phyloP scores from a whole-genome alignment of 139 green algal species.

The Tetraselmis chui region DNA sequence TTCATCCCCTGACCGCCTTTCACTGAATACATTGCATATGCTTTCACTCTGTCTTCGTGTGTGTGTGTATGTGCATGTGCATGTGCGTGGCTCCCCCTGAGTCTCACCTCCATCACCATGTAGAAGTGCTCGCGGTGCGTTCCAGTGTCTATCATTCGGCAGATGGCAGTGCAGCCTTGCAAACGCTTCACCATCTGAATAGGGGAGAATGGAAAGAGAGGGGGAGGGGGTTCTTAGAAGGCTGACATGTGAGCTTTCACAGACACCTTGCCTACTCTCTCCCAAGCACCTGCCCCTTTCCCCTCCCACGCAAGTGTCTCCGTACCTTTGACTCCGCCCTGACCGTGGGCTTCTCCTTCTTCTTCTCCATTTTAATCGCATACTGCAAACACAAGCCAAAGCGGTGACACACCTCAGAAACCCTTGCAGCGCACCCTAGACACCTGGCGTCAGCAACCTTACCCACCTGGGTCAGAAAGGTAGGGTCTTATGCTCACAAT shows the following conservation, averaged over 20 bases:
- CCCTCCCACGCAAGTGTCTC: neutral
- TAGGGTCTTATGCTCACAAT: no score
- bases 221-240: neutral
- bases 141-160: slow-evolving; percentile 24
- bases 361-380: neutral
- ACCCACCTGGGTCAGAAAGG: no score
- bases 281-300: neutral
- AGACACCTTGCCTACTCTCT: neutral
- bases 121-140: slow-evolving; percentile 50
- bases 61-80: no score
- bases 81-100: no score
- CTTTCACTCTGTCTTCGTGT: no score
- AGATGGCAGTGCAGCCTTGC: slow-evolving; percentile 25
- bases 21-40: no score
- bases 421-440: no score
- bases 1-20: no score
- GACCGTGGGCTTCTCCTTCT: neutral
- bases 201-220: neutral
- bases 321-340: neutral
- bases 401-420: slow-evolving; percentile 50
- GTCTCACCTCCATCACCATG: slow-evolving; percentile 67
- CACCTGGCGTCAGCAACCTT: no score
- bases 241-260: neutral
- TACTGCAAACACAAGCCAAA: neutral
- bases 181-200: slow-evolving; percentile 37